phyloP scores from a whole-genome alignment of 2,329 filamentous ascomycete genomes.

The Sporothrix pseudoabietina region DNA sequence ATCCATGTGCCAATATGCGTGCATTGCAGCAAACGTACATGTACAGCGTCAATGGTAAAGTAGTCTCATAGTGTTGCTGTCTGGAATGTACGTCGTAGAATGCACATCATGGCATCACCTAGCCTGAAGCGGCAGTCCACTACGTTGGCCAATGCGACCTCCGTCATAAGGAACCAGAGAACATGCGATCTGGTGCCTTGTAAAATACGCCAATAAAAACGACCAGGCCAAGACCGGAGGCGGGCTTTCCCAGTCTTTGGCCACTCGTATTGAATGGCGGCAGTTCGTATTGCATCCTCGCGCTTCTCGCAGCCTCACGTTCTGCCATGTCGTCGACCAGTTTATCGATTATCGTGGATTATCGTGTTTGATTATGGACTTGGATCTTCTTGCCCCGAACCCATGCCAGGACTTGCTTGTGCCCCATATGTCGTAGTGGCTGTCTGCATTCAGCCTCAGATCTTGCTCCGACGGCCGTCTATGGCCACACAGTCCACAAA shows the following conservation, averaged over 20 bases:
- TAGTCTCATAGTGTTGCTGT: neutral
- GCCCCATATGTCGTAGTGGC: neutral
- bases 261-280: neutral
- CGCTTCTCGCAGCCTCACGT: neutral
- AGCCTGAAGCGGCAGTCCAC: neutral
- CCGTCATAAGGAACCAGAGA: neutral
- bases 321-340: neutral
- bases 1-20: neutral
- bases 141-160: neutral
- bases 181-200: neutral
- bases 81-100: neutral
- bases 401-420: neutral
- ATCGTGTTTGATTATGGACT: neutral
- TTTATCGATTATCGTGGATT: neutral
- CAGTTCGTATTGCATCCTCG: neutral
- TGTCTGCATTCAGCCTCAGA: neutral
- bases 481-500: neutral
- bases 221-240: neutral
- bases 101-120: neutral
- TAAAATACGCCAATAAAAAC: neutral
- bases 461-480: neutral
- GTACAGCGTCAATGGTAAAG: neutral
- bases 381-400: neutral
- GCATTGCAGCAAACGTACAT: neutral
- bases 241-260: neutral